A percentile compares a stretch with the other conserved stretches of the same genome.
Evolutionary conservation across 2,329 filamentous ascomycete species (phyloP).

Genomic region (Spiromastix sp.): DNA sequence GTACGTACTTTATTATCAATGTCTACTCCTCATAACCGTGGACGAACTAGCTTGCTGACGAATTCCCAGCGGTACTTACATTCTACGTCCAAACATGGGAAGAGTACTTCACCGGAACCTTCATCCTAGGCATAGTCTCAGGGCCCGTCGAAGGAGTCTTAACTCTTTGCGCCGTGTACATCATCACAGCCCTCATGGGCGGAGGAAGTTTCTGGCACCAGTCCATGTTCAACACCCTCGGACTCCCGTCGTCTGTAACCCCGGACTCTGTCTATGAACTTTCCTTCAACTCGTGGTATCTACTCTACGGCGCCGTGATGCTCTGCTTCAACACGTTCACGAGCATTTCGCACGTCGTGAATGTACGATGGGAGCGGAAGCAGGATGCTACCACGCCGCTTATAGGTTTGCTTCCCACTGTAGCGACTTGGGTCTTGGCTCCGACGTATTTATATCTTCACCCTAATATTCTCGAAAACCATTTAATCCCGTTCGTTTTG

Average conservation of each 20-base stretch:
- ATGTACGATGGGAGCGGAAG: slow-evolving; percentile 63
- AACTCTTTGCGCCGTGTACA: slow-evolving; percentile 71
- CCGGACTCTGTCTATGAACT: slow-evolving; percentile 65
- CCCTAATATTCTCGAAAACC: slow-evolving; percentile 67
- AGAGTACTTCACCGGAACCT: slow-evolving; percentile 94
- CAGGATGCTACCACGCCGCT: slow-evolving; percentile 58
- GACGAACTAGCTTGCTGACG: slow-evolving; percentile 1
- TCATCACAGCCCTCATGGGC: slow-evolving; percentile 72
- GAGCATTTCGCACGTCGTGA: slow-evolving; percentile 72
- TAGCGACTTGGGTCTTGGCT: slow-evolving; percentile 65
- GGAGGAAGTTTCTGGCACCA: slow-evolving; percentile 91
- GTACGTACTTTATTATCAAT: slow-evolving; percentile 38
- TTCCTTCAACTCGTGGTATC: slow-evolving; percentile 85
- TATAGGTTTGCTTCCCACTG: slow-evolving; percentile 73
- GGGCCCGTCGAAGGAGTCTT: slow-evolving; percentile 92
- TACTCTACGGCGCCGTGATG: slow-evolving; percentile 73
- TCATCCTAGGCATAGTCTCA: slow-evolving; percentile 84
- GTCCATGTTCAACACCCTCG: slow-evolving; percentile 61
- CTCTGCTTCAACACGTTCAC: slow-evolving; percentile 70
- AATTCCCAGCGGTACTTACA: slow-evolving; percentile 62
- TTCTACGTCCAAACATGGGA: slow-evolving; percentile 99
- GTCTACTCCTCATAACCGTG: background rate
- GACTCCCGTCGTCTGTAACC: slow-evolving; percentile 54
- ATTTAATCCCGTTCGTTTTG: slow-evolving; percentile 80
- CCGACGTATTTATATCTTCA: slow-evolving; percentile 73